A percentile compares a stretch with the other conserved stretches of the same genome.
These are phyloP conservation scores for Agrocybe pediades DNA, from an alignment of 768 basidiomycete species.

Conservation along the genomic window DNA sequence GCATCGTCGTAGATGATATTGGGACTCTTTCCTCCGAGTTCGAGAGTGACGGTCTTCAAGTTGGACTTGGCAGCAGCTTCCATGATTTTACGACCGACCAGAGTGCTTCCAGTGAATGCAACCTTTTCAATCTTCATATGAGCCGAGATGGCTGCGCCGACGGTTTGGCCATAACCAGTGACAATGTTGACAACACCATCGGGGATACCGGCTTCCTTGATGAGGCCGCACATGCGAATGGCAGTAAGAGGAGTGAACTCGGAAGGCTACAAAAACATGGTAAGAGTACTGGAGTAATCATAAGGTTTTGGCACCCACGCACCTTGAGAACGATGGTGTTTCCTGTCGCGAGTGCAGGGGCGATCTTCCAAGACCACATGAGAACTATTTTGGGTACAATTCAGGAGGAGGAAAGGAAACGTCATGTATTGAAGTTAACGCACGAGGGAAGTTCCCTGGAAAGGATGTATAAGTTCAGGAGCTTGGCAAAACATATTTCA, in stretches of 20 bases:
- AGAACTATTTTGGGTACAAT: constrained; percentile 33
- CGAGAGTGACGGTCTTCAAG: constrained; percentile 82
- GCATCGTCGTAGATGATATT: constrained; percentile 75
- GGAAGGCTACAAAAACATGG: constrained; percentile 46
- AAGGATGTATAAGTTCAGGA: constrained; percentile 30
- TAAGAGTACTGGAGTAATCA: not conserved
- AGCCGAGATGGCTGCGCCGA: constrained; percentile 68
- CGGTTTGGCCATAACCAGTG: constrained; percentile 70
- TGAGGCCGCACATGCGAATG: constrained; percentile 54
- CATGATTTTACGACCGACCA: constrained; percentile 78
- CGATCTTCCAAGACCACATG: constrained; percentile 79
- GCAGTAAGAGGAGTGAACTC: constrained; percentile 79
- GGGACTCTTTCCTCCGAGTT: constrained; percentile 79
- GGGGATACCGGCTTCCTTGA: constrained; percentile 76
- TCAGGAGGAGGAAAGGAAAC: constrained; percentile 1
- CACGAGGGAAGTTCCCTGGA: constrained; percentile 65
- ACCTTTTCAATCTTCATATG: constrained; percentile 75
- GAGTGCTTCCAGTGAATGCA: constrained; percentile 86
- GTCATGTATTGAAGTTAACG: not conserved
- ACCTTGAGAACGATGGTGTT: constrained; percentile 72
- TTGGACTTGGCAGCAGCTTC: constrained; percentile 81
- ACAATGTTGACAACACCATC: constrained; percentile 79
- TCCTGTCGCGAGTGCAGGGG: constrained; percentile 81
- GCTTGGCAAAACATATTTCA: constrained; percentile 59
- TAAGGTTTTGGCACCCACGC: not conserved